These are phyloP conservation scores for Vigna nakashimae DNA, from an alignment of 306 rosid species.

Conservation along the genomic window DNA sequence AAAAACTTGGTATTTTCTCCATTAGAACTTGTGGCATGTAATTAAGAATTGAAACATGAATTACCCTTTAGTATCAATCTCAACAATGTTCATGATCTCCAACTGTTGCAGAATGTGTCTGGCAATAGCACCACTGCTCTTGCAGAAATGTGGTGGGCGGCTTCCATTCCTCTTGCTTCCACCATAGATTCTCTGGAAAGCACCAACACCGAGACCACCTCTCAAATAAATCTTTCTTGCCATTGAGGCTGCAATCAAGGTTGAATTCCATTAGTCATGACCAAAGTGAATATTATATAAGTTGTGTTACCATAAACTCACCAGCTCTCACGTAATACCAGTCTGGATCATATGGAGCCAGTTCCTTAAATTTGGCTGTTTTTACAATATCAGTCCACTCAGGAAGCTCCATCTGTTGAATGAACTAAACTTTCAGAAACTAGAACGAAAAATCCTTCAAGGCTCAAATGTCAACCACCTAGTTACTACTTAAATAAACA, in stretches of 20 bases:
- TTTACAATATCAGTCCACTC: slow-evolving; percentile 79
- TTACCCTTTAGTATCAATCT: slow-evolving; percentile 70
- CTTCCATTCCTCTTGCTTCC: slow-evolving; percentile 86
- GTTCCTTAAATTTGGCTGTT: slow-evolving; percentile 73
- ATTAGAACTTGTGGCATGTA: slow-evolving; percentile 7
- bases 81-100: slow-evolving; percentile 62
- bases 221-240: slow-evolving; percentile 84
- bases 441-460: not conserved
- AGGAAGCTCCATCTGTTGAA: slow-evolving; percentile 74
- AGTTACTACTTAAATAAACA: not conserved
- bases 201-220: slow-evolving; percentile 87
- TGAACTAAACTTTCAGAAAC: not conserved
- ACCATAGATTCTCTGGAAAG: slow-evolving; percentile 76
- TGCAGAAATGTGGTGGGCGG: slow-evolving; percentile 78
- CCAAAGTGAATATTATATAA: not conserved
- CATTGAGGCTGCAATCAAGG: slow-evolving; percentile 64
- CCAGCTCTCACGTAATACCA: slow-evolving; percentile 81
- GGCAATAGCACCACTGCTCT: slow-evolving; percentile 77
- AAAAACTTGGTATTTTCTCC: not conserved
- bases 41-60: not conserved
- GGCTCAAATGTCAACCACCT: not conserved
- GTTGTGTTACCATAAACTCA: slow-evolving; percentile 35
- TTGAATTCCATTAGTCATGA: not conserved
- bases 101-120: slow-evolving; percentile 73
- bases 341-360: slow-evolving; percentile 82